Conservation (phyloP, 2,329 filamentous ascomycete genomes). For the Aspergillus melleus region DNA sequence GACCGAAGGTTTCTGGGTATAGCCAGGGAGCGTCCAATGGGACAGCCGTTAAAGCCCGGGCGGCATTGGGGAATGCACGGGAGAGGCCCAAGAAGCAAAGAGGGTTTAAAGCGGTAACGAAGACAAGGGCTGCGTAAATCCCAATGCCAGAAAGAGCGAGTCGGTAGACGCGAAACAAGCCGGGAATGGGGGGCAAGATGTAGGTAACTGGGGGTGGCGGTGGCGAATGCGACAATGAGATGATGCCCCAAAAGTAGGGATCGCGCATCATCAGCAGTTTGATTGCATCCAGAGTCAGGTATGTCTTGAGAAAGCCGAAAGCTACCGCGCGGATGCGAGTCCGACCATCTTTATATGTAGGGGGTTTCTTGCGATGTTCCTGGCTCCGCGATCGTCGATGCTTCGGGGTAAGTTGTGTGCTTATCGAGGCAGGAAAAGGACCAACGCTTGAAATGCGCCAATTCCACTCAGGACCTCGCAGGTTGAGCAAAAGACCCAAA, state of each 20-base stretch:
- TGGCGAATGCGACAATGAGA: slow-evolving; percentile 47
- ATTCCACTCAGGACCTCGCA: slow-evolving; percentile 62
- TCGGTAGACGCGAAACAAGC: slow-evolving; percentile 57
- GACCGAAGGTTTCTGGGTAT: slow-evolving; percentile 60
- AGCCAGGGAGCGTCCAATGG: slow-evolving; percentile 61
- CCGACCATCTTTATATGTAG: slow-evolving; percentile 38
- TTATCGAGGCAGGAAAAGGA: slow-evolving; percentile 31
- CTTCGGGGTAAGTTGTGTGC: slow-evolving; percentile 20
- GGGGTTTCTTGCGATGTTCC: slow-evolving; percentile 4
- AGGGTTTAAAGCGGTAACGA: slow-evolving; percentile 61
- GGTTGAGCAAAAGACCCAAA: slow-evolving; percentile 56
- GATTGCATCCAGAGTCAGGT: slow-evolving; percentile 68
- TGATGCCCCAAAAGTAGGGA: slow-evolving; percentile 69
- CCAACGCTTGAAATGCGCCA: slow-evolving; percentile 54
- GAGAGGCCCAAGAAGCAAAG: slow-evolving; percentile 58
- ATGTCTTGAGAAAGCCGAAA: slow-evolving; percentile 54
- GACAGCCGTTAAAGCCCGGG: slow-evolving; percentile 61
- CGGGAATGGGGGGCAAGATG: slow-evolving; percentile 36
- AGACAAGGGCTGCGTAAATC: slow-evolving; percentile 61
- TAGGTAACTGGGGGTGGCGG: slow-evolving; percentile 29
- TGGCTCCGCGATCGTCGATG: slow-evolving; percentile 2
- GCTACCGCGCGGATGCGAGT: slow-evolving; percentile 51
- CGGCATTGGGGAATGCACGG: slow-evolving; percentile 50
- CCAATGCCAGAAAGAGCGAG: slow-evolving; percentile 56
- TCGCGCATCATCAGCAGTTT: slow-evolving; percentile 72